Percentiles rank a stretch among this genome's conserved stretches.
These are phyloP conservation scores for Xylaria sp. DNA, from an alignment of 2,329 filamentous ascomycete species.

Conservation along the genomic window DNA sequence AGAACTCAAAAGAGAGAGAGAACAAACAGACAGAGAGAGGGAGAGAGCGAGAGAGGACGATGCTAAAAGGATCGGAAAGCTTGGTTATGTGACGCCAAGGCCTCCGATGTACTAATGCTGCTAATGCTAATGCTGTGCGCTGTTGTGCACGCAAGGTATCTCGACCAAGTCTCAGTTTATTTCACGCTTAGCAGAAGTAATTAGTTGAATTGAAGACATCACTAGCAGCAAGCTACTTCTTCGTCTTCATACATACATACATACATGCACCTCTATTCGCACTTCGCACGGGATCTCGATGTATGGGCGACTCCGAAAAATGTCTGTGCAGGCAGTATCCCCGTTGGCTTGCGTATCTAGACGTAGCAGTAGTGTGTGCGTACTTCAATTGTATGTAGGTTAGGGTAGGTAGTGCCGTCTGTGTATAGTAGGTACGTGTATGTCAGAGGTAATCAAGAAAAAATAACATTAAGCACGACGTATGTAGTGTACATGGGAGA, in stretches of 20 bases:
- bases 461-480: conserved; percentile 5
- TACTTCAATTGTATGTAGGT: neutral
- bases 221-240: neutral
- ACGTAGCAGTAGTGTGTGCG: neutral
- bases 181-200: neutral
- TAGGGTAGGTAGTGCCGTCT: neutral
- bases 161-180: conserved; percentile 18
- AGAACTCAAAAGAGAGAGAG: too few relatives aligned
- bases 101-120: conserved; percentile 25
- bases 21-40: neutral
- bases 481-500: neutral
- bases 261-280: neutral
- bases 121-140: conserved; percentile 31
- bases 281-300: conserved; percentile 30
- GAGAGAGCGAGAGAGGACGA: conserved; percentile 21
- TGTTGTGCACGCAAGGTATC: conserved; percentile 25
- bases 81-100: conserved; percentile 49
- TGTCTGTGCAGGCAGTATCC: conserved; percentile 24
- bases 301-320: conserved; percentile 10
- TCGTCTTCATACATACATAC: neutral
- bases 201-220: conserved; percentile 1
- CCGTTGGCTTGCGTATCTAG: conserved; percentile 13
- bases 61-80: conserved; percentile 39
- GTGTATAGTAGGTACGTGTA: neutral
- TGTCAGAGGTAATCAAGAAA: neutral